phyloP scores from a whole-genome alignment of 23 red algal genomes.

The Gracilaria gracilis region DNA sequence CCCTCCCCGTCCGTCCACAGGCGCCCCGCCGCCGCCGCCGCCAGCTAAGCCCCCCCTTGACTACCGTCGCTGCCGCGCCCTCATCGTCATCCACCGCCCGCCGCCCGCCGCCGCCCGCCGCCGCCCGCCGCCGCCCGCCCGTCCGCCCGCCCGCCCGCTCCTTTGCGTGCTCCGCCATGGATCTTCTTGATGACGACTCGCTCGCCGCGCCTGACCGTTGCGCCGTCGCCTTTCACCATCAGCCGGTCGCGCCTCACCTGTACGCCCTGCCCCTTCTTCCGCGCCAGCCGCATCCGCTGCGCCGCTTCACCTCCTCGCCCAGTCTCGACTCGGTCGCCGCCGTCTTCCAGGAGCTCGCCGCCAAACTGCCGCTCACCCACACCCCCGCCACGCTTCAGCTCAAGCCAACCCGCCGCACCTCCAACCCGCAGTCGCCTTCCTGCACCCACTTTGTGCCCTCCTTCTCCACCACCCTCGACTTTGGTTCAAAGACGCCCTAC shows the following conservation, averaged over 20 bases:
- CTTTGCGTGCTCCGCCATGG: not conserved
- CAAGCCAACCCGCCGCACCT: not conserved
- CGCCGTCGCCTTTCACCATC: constrained; percentile 3
- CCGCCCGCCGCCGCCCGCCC: not conserved
- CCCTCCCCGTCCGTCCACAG: not conserved
- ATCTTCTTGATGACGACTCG: constrained; percentile 17
- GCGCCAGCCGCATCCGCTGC: constrained; percentile 7
- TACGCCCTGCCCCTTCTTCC: not conserved
- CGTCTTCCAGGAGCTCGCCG: constrained; percentile 25
- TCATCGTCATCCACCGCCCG: not conserved
- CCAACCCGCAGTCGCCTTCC: not conserved
- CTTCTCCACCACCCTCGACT: constrained; percentile 18
- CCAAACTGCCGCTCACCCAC: constrained; percentile 30
- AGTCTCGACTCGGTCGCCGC: constrained; percentile 24
- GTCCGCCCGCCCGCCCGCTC: not conserved
- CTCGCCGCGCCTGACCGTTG: not conserved
- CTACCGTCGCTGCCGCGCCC: not conserved
- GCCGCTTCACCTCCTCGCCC: not conserved
- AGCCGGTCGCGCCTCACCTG: not conserved
- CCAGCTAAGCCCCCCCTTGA: not conserved
- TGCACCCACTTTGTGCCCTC: constrained; percentile 32
- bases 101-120: not conserved
- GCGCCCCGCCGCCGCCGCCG: not conserved
- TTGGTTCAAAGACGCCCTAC: constrained; percentile 59
- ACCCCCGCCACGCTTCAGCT: not conserved